Percentiles rank a stretch among this genome's conserved stretches.
These are phyloP conservation scores for Parmelia sp. DNA, from an alignment of 495 filamentous ascomycete species.

Conservation along the genomic window DNA sequence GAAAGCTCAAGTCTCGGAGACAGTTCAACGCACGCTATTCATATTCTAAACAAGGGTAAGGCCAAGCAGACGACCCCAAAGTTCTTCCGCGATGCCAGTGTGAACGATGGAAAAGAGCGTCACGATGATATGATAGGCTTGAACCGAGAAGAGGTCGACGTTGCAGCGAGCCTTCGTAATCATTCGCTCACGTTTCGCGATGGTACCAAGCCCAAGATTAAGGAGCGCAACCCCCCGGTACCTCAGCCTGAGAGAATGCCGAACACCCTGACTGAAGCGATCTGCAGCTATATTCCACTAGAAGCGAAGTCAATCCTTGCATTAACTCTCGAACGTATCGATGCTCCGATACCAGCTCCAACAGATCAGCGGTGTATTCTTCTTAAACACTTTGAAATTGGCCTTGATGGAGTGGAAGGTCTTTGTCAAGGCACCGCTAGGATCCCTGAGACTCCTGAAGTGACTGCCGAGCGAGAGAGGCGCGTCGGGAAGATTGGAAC, in stretches of 20 bases:
- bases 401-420: conserved; percentile 19
- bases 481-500: conserved; percentile 10
- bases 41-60: background rate
- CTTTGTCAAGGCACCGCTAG: conserved; percentile 12
- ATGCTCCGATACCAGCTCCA: background rate
- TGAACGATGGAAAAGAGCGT: background rate
- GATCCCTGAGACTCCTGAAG: conserved; percentile 8
- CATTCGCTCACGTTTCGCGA: background rate
- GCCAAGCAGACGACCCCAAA: background rate
- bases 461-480: conserved; percentile 4
- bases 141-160: background rate
- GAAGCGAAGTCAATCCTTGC: conserved; percentile 8
- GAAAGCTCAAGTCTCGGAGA: background rate
- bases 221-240: background rate
- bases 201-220: background rate
- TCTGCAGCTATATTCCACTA: conserved; percentile 8
- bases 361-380: background rate
- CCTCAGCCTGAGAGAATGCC: conserved; percentile 13
- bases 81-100: background rate
- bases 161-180: conserved; percentile 4
- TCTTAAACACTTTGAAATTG: conserved; percentile 17
- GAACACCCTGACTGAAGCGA: conserved; percentile 12
- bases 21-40: background rate
- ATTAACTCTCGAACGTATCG: conserved; percentile 12
- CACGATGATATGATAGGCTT: background rate